A percentile compares a stretch with the other conserved stretches of the same genome.
phyloP scores from a whole-genome alignment of 805 yeast genomes.

The Starmerella bacillaris region DNA sequence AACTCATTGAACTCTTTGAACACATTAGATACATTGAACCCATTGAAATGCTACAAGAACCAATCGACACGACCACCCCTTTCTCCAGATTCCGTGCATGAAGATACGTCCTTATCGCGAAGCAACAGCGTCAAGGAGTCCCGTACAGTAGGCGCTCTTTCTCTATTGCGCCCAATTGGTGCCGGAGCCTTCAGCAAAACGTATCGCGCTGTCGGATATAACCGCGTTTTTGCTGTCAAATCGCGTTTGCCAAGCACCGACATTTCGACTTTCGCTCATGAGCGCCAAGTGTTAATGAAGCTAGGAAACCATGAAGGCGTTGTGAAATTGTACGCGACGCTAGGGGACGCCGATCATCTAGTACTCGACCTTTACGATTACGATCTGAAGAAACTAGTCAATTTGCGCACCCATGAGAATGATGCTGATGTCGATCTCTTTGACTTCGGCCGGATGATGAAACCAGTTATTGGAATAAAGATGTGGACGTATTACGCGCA shows the following conservation, averaged over 20 bases:
- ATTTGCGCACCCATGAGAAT: not conserved
- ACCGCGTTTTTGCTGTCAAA: slow-evolving; percentile 51
- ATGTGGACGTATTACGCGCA: slow-evolving; percentile 18
- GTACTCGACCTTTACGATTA: slow-evolving; percentile 14
- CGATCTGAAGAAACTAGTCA: slow-evolving; percentile 7
- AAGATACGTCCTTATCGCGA: not conserved
- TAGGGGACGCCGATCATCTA: slow-evolving; percentile 10
- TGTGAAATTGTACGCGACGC: slow-evolving; percentile 10
- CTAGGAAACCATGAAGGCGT: slow-evolving; percentile 4
- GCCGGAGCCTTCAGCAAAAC: slow-evolving; percentile 84
- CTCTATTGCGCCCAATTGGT: slow-evolving; percentile 19
- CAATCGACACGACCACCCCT: too few species aligned
- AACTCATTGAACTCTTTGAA: too few species aligned
- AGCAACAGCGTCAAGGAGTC: not conserved
- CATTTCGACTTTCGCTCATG: slow-evolving; percentile 9
- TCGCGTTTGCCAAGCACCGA: slow-evolving; percentile 10
- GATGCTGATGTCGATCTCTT: slow-evolving; percentile 8
- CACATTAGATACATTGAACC: too few species aligned
- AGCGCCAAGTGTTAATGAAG: slow-evolving; percentile 7
- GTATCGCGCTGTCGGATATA: slow-evolving; percentile 38
- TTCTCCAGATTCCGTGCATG: too few species aligned
- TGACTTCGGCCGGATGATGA: slow-evolving; percentile 9
- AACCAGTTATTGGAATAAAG: slow-evolving; percentile 16
- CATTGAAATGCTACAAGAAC: too few species aligned
- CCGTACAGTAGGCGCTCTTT: not conserved